Conservation (phyloP, 148 eudicot genomes). For the Diospyros kaki region DNA sequence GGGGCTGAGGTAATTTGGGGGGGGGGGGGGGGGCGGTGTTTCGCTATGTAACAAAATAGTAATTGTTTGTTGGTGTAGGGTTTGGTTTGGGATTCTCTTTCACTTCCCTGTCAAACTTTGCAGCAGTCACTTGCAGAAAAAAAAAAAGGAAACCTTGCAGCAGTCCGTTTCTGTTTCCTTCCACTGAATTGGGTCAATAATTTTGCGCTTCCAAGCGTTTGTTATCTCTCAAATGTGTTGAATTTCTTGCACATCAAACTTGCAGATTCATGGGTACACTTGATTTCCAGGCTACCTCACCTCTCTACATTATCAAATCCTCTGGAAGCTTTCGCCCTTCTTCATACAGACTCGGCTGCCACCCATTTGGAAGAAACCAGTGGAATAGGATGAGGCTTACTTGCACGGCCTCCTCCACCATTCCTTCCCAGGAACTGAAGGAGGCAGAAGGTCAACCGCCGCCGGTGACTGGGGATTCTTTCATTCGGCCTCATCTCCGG, state of each 20-base stretch:
- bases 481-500: conserved; percentile 16
- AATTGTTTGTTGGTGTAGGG: too few species aligned
- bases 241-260: not conserved
- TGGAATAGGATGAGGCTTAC: conserved; percentile 23
- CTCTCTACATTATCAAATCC: conserved; percentile 21
- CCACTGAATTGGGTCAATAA: too few species aligned
- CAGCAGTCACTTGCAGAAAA: too few species aligned
- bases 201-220: too few species aligned
- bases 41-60: too few species aligned
- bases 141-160: too few species aligned
- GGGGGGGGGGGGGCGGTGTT: too few species aligned
- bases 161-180: too few species aligned
- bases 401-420: conserved; percentile 56
- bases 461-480: conserved; percentile 10
- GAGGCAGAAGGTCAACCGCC: conserved; percentile 21
- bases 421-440: conserved; percentile 34
- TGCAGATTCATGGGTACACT: conserved; percentile 54
- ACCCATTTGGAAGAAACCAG: conserved; percentile 26
- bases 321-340: not conserved
- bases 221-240: not conserved
- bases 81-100: too few species aligned
- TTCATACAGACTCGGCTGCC: conserved; percentile 17
- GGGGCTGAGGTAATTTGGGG: too few species aligned
- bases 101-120: too few species aligned
- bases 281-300: conserved; percentile 38